Percentiles rank a stretch among this genome's conserved stretches.
Conservation (phyloP, 106 monocot species). For the Dioscorea alata region DNA sequence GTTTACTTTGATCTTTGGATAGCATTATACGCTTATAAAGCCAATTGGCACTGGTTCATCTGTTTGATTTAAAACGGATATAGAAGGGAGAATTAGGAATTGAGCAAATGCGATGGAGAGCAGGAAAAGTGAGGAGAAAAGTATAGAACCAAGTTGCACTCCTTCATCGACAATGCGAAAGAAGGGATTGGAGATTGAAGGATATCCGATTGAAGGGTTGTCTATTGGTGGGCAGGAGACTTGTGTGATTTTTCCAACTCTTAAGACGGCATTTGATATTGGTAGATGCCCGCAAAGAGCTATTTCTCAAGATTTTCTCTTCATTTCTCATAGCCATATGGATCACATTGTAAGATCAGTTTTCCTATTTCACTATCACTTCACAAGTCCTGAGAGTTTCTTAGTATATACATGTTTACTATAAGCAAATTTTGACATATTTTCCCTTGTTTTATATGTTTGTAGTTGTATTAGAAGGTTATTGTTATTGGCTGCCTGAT, state of each 20-base stretch:
- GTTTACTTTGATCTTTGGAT: too few species aligned
- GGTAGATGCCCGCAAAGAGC: constrained; percentile 90
- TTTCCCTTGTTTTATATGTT: neutral
- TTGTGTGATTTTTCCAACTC: constrained; percentile 79
- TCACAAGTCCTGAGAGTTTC: too few species aligned
- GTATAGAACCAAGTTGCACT: neutral
- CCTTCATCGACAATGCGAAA: constrained; percentile 19
- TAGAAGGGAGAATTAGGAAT: too few species aligned
- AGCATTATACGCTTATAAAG: too few species aligned
- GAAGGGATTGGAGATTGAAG: constrained; percentile 46
- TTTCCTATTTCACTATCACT: too few species aligned
- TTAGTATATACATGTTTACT: too few species aligned
- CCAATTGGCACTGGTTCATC: too few species aligned
- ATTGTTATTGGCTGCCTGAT: constrained; percentile 1
- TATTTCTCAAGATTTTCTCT: constrained; percentile 87
- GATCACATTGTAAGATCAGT: constrained; percentile 82
- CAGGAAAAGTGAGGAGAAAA: neutral
- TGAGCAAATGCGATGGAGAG: too few species aligned
- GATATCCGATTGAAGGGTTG: constrained; percentile 78
- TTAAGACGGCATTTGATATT: constrained; percentile 88
- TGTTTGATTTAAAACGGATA: too few species aligned
- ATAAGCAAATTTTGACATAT: neutral
- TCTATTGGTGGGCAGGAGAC: constrained; percentile 96
- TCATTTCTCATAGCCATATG: constrained; percentile 94
- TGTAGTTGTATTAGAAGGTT: neutral